A percentile compares a stretch with the other conserved stretches of the same genome.
These are phyloP conservation scores for Hericium coralloides DNA, from an alignment of 768 basidiomycete species.

Conservation along the genomic window DNA sequence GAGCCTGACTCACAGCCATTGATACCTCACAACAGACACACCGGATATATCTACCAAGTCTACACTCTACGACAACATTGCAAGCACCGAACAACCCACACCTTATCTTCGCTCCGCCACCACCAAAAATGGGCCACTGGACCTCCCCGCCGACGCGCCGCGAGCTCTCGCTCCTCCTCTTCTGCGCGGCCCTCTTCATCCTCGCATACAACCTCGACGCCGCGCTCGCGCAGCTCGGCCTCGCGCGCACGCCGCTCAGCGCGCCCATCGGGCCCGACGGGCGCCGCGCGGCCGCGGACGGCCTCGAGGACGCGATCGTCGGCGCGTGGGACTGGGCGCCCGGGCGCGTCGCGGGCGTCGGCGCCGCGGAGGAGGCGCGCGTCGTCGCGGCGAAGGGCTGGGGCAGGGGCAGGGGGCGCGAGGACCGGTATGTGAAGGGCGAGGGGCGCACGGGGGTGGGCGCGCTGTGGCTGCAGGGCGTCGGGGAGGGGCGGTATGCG, in stretches of 20 bases:
- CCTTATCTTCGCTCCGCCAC: not conserved
- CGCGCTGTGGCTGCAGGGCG: conserved; percentile 13
- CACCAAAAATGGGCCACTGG: conserved; percentile 31
- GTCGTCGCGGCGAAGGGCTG: conserved; percentile 19
- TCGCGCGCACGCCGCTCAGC: conserved; percentile 3
- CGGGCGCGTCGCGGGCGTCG: conserved; percentile 43
- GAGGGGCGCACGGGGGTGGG: conserved; percentile 21
- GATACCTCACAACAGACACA: not conserved
- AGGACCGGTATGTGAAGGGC: conserved; percentile 33
- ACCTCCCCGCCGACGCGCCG: conserved; percentile 59
- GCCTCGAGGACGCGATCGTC: conserved; percentile 52
- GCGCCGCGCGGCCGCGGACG: conserved; percentile 39
- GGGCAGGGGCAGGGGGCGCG: not conserved
- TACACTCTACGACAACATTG: not conserved
- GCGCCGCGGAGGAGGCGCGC: conserved; percentile 42
- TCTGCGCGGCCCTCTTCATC: conserved; percentile 56
- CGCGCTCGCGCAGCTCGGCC: conserved; percentile 33
- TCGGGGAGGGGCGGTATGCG: conserved; percentile 16
- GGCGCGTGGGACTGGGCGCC: conserved; percentile 66
- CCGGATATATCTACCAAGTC: not conserved
- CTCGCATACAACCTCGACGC: conserved; percentile 69
- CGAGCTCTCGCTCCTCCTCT: conserved; percentile 61
- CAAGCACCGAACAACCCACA: not conserved
- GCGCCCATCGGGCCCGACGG: conserved; percentile 36
- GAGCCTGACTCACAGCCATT: not conserved